These are phyloP conservation scores for Fusarium duplospermum DNA, from an alignment of 2,329 filamentous ascomycete genomes.

Conservation along the genomic window DNA sequence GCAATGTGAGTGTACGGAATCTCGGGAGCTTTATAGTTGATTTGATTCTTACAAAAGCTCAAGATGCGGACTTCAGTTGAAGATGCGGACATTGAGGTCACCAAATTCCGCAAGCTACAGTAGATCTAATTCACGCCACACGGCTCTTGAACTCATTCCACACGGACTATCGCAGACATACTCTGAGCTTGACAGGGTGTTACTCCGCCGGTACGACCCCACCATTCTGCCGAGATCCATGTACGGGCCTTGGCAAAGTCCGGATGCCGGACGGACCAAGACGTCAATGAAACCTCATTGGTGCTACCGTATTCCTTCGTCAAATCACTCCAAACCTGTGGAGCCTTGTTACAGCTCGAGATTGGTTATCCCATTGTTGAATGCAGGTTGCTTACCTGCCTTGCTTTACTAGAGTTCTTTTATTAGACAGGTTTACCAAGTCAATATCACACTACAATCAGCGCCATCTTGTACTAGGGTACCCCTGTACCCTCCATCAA, in stretches of 20 bases:
- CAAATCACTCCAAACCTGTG: background rate
- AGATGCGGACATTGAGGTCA: background rate
- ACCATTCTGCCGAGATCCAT: background rate
- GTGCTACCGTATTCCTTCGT: background rate
- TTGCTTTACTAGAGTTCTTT: no score
- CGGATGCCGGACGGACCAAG: background rate
- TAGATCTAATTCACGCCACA: background rate
- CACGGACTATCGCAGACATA: background rate
- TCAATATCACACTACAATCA: no score
- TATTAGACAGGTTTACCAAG: no score
- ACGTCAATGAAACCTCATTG: background rate
- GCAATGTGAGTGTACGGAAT: background rate
- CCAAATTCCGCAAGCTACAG: background rate
- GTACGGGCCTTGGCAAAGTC: background rate
- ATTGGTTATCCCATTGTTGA: no score
- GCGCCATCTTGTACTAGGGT: no score
- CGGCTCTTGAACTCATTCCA: background rate
- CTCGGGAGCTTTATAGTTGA: background rate
- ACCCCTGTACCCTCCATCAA: no score
- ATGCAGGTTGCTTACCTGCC: no score
- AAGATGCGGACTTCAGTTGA: background rate
- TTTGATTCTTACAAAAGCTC: background rate
- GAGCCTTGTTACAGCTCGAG: background rate
- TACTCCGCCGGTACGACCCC: background rate
- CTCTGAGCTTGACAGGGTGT: background rate